Evolutionary conservation across 106 monocot species (phyloP).

Genomic region (Amphibolis antarctica): DNA sequence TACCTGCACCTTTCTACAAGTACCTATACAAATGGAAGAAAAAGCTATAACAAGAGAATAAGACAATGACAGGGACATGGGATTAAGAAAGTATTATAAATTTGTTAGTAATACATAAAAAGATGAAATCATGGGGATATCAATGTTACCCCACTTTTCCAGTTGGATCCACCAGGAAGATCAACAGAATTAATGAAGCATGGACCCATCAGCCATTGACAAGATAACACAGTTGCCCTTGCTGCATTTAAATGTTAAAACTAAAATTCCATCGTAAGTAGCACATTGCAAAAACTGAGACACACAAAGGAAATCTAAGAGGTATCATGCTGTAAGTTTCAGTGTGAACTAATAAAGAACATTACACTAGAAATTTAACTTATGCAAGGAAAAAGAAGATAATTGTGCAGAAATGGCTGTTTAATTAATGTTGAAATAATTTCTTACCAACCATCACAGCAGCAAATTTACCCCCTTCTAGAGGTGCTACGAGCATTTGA

Average conservation of each 20-base stretch:
- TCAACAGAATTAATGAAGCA: conserved; percentile 69
- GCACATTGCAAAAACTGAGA: not conserved
- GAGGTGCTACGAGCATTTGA: conserved; percentile 71
- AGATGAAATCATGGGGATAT: not conserved
- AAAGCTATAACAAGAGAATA: not conserved
- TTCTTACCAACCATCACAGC: conserved; percentile 67
- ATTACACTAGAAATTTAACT: too few relatives aligned
- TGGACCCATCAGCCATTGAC: conserved; percentile 93
- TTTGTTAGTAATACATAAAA: not conserved
- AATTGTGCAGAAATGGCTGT: not conserved
- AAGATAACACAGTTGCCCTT: conserved; percentile 80
- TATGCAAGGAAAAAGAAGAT: not conserved
- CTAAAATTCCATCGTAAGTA: not conserved
- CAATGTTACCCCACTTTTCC: conserved; percentile 60
- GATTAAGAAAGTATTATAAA: not conserved
- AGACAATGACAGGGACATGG: not conserved
- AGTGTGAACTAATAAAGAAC: not conserved
- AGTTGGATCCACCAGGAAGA: conserved; percentile 72
- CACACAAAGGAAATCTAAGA: not conserved
- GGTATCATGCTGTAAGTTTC: not conserved
- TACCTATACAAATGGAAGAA: conserved; percentile 32
- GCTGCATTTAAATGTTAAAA: conserved; percentile 50
- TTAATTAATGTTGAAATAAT: not conserved
- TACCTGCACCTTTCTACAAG: conserved; percentile 87
- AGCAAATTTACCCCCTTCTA: conserved; percentile 60